Evolutionary conservation across 192 early-diverging fungal species (phyloP).

Genomic region (Backusella tuberculispora): DNA sequence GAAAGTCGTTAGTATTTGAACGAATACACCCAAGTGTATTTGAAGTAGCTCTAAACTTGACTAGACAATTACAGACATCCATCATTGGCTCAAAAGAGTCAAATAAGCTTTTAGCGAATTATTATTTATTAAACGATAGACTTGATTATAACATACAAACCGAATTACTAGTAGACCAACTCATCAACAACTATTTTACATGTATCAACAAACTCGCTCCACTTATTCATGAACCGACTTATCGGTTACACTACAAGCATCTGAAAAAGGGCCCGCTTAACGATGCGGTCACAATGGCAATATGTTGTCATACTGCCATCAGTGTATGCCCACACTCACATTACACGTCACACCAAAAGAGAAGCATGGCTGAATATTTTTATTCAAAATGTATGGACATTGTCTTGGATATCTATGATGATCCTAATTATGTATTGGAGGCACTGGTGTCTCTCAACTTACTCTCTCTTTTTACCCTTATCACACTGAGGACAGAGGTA

Average conservation of each 20-base stretch:
- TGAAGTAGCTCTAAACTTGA: background rate
- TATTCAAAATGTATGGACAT: background rate
- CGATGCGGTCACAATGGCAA: conserved; percentile 22
- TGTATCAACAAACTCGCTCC: conserved; percentile 8
- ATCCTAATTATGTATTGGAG: background rate
- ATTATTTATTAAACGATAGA: background rate
- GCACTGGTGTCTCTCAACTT: conserved; percentile 11
- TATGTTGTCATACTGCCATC: background rate
- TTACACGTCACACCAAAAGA: background rate
- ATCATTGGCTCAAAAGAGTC: background rate
- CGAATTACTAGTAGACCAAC: background rate
- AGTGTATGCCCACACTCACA: background rate
- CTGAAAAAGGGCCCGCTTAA: conserved; percentile 9
- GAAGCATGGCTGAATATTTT: conserved; percentile 18
- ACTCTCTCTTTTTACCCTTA: background rate
- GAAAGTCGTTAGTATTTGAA: conserved; percentile 10
- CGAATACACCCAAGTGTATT: background rate
- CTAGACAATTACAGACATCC: background rate
- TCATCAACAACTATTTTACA: background rate
- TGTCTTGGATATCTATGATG: conserved; percentile 18
- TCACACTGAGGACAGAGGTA: background rate
- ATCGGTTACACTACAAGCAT: conserved; percentile 5
- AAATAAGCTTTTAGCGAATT: background rate
- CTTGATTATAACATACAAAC: background rate
- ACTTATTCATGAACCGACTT: conserved; percentile 19